Evolutionary conservation across 1,284 basidiomycete genomes (phyloP).

Genomic region (Coriolopsis trogii): DNA sequence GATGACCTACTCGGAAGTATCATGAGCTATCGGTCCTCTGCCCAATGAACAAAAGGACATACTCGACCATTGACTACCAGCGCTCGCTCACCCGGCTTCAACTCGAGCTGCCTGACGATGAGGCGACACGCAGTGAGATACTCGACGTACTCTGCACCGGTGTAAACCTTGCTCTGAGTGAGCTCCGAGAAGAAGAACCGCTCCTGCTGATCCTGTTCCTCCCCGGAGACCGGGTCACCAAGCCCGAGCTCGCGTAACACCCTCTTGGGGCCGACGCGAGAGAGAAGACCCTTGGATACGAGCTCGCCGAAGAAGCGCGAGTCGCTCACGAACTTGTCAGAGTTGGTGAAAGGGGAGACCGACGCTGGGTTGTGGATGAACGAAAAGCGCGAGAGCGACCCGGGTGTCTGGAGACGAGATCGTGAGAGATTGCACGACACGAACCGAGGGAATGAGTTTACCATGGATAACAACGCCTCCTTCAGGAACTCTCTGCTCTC

Average conservation of each 20-base stretch:
- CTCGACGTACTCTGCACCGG: conserved; percentile 34
- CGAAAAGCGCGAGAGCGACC: conserved; percentile 52
- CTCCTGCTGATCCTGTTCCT: conserved; percentile 37
- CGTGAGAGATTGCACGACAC: background rate
- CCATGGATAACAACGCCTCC: conserved; percentile 69
- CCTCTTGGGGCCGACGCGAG: conserved; percentile 38
- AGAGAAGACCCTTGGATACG: conserved; percentile 41
- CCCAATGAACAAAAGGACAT: conserved; percentile 25
- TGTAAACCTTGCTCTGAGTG: background rate
- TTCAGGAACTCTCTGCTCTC: conserved; percentile 59
- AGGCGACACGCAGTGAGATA: conserved; percentile 49
- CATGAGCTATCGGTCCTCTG: background rate
- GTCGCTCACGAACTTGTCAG: conserved; percentile 20
- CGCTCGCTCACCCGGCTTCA: conserved; percentile 60
- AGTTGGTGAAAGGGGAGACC: conserved; percentile 6
- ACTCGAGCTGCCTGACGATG: conserved; percentile 52
- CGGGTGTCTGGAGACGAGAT: conserved; percentile 38
- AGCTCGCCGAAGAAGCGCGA: conserved; percentile 54
- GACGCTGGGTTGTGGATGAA: conserved; percentile 67
- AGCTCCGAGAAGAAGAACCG: background rate
- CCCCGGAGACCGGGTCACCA: conserved; percentile 1
- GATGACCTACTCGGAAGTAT: conserved; percentile 50
- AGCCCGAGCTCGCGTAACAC: conserved; percentile 45
- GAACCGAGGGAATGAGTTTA: conserved; percentile 37
- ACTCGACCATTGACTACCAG: conserved; percentile 86